Percentiles rank a stretch among this genome's conserved stretches.
phyloP scores from a whole-genome alignment of 1,139 yeast genomes.

The Zygosaccharomyces pseudobailii region DNA sequence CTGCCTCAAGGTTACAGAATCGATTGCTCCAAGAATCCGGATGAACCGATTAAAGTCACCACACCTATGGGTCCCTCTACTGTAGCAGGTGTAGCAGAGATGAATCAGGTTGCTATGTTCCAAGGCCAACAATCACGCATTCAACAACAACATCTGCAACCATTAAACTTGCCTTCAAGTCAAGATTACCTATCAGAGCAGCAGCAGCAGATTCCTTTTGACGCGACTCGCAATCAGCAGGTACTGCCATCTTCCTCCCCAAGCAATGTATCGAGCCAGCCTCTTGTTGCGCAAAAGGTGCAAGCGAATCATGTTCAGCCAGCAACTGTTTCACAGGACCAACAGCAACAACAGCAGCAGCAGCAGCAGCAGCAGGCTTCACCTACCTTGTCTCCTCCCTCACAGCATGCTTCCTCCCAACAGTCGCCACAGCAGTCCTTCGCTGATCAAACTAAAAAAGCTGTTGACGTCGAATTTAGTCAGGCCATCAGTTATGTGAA shows the following conservation, averaged over 20 bases:
- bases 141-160: constrained; percentile 3
- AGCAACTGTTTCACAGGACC: neutral
- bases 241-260: neutral
- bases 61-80: constrained; percentile 87
- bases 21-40: constrained; percentile 84
- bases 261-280: neutral
- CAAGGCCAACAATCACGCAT: constrained; percentile 2
- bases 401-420: constrained; percentile 15
- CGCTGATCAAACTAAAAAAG: constrained; percentile 35
- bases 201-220: constrained; percentile 13
- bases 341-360: neutral
- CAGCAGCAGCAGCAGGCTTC: constrained; percentile 1
- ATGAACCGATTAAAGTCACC: constrained; percentile 90
- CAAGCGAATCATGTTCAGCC: neutral
- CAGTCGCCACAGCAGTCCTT: constrained; percentile 27
- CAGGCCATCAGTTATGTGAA: constrained; percentile 96
- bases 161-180: constrained; percentile 1
- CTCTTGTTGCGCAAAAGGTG: neutral
- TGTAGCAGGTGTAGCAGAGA: constrained; percentile 15
- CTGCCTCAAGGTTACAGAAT: constrained; percentile 95
- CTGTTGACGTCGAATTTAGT: constrained; percentile 92
- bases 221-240: constrained; percentile 3
- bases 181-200: constrained; percentile 4
- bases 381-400: neutral
- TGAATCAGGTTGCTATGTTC: constrained; percentile 3